These are phyloP conservation scores for Arbutus unedo DNA, from an alignment of 148 eudicot species.

Conservation along the genomic window DNA sequence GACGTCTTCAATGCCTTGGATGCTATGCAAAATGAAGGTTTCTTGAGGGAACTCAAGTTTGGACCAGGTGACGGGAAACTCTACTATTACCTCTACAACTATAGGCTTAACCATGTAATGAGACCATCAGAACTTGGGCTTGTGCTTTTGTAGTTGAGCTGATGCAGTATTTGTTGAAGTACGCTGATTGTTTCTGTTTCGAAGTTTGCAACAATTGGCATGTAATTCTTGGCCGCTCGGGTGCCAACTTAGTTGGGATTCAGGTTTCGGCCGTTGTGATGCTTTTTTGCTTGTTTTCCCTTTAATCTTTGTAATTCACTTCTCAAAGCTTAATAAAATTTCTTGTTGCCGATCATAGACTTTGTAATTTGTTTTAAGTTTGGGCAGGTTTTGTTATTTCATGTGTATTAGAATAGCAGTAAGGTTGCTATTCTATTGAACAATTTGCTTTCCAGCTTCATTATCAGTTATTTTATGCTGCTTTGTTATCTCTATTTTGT, in stretches of 20 bases:
- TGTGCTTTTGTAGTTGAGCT: conserved; percentile 57
- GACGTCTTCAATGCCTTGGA: conserved; percentile 91
- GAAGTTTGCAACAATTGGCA: neutral
- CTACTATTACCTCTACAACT: conserved; percentile 88
- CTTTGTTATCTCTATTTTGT: neutral
- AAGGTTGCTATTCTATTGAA: neutral
- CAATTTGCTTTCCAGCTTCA: neutral
- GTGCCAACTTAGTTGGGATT: no score
- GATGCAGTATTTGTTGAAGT: conserved; percentile 12
- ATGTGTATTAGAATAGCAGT: conserved; percentile 4
- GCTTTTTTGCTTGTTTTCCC: no score
- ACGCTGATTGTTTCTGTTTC: conserved; percentile 9
- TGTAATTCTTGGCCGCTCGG: no score
- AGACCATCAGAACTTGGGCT: conserved; percentile 87
- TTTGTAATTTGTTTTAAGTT: no score
- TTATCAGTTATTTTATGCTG: neutral
- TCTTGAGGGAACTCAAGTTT: conserved; percentile 79
- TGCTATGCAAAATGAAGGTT: conserved; percentile 77
- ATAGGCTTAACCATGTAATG: conserved; percentile 61
- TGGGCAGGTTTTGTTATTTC: neutral
- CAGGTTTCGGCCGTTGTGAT: no score
- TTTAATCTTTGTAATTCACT: no score
- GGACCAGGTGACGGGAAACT: conserved; percentile 94
- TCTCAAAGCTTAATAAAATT: no score
- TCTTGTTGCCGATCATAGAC: no score